Percentiles rank a stretch among this genome's conserved stretches.
Conservation (phyloP, 2,329 filamentous ascomycete genomes). For the Talaromyces piceae region DNA sequence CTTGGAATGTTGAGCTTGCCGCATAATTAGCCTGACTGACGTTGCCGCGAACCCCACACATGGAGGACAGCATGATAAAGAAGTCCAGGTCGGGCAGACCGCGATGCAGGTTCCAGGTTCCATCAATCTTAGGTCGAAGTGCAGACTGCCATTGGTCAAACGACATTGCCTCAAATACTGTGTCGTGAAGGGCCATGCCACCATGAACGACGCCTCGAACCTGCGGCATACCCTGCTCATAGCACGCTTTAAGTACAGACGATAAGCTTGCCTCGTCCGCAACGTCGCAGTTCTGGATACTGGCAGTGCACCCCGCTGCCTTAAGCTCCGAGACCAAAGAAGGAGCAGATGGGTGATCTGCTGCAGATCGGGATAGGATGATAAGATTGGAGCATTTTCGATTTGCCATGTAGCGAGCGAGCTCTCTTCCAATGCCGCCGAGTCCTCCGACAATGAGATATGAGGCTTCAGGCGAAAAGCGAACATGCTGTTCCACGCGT, state of each 20-base stretch:
- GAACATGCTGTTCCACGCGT: background rate
- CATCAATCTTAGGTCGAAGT: background rate
- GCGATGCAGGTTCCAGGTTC: constrained; percentile 10
- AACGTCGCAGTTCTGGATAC: background rate
- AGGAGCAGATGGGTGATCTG: background rate
- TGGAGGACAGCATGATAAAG: constrained; percentile 22
- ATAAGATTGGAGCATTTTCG: constrained; percentile 27
- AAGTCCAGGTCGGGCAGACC: constrained; percentile 22
- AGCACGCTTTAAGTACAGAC: constrained; percentile 8
- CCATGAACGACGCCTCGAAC: constrained; percentile 10
- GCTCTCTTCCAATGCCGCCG: constrained; percentile 31
- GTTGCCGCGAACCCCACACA: constrained; percentile 21
- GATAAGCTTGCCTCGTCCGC: constrained; percentile 9
- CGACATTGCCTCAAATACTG: background rate
- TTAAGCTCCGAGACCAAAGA: background rate
- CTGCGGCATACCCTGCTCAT: background rate
- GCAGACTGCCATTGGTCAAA: background rate
- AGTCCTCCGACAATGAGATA: constrained; percentile 35
- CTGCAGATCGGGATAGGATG: constrained; percentile 1
- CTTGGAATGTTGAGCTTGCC: constrained; percentile 20
- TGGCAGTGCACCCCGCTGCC: background rate
- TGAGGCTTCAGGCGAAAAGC: constrained; percentile 8
- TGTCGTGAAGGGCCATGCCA: background rate
- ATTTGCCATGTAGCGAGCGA: constrained; percentile 30
- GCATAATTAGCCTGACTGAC: constrained; percentile 21